A percentile compares a stretch with the other conserved stretches of the same genome.
Evolutionary conservation across 495 filamentous ascomycete species (phyloP).

Genomic region (Talaromyces ruber): DNA sequence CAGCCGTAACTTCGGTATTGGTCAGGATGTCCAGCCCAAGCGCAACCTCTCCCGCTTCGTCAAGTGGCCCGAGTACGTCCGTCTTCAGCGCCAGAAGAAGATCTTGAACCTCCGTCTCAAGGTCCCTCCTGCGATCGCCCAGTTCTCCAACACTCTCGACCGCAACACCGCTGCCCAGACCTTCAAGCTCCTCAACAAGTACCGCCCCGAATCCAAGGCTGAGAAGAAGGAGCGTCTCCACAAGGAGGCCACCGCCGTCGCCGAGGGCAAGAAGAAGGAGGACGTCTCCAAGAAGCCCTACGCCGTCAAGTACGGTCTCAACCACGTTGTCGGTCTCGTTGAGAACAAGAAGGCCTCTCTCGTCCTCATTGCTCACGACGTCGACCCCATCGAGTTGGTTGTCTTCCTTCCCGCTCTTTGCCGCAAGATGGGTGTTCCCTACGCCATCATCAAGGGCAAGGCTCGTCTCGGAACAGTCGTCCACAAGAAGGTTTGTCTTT

Average conservation of each 20-base stretch:
- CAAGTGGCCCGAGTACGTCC: constrained; percentile 98
- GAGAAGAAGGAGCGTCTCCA: constrained; percentile 99
- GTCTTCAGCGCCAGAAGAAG: constrained; percentile 99
- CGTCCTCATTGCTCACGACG: constrained; percentile 97
- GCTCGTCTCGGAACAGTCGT: constrained; percentile 96
- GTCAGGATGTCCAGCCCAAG: constrained; percentile 95
- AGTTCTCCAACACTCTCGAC: constrained; percentile 97
- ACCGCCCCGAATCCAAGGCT: constrained; percentile 95
- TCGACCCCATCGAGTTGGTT: constrained; percentile 99
- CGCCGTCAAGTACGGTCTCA: constrained; percentile 97
- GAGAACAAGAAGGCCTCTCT: constrained; percentile 99
- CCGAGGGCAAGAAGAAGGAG: constrained; percentile 99
- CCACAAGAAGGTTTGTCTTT: constrained; percentile 85
- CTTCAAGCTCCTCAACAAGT: constrained; percentile 99
- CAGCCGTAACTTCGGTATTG: constrained; percentile 95
- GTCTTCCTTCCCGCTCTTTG: constrained; percentile 98
- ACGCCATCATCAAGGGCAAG: constrained; percentile 99
- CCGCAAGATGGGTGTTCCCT: constrained; percentile 99
- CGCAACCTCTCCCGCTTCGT: constrained; percentile 99
- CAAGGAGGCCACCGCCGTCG: constrained; percentile 94
- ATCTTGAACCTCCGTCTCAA: constrained; percentile 97
- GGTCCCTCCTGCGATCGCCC: constrained; percentile 93
- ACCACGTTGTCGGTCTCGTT: constrained; percentile 98
- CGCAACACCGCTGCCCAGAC: constrained; percentile 94
- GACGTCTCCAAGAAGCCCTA: constrained; percentile 99